phyloP scores from a whole-genome alignment of 1,284 basidiomycete genomes.

The Cutaneotrichosporon sp. region DNA sequence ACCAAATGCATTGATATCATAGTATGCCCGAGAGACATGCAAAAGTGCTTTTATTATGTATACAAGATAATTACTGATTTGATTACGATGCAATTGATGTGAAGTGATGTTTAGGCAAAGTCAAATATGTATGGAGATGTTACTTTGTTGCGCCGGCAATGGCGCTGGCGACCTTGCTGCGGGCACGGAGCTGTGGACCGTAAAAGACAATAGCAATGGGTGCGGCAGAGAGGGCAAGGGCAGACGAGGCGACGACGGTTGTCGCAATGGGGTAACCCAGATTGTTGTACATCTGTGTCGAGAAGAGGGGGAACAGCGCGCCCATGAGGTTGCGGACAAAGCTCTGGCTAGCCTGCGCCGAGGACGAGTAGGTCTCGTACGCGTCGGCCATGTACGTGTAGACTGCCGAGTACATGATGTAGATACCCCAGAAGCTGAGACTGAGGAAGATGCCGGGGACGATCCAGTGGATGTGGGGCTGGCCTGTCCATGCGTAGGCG shows the following conservation, averaged over 20 bases:
- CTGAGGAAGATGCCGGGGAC: slow-evolving; percentile 33
- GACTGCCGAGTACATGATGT: slow-evolving; percentile 38
- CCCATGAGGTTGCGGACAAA: slow-evolving; percentile 42
- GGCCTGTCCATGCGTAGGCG: slow-evolving; percentile 43
- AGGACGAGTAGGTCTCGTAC: slow-evolving; percentile 45
- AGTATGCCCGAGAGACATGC: background rate
- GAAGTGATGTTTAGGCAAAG: too few species aligned
- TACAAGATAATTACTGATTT: too few species aligned
- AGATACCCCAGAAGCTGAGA: slow-evolving; percentile 35
- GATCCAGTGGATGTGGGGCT: slow-evolving; percentile 33
- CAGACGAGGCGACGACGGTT: slow-evolving; percentile 41
- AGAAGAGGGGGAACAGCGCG: slow-evolving; percentile 42
- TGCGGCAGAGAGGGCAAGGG: slow-evolving; percentile 33
- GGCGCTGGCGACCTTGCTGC: slow-evolving; percentile 40
- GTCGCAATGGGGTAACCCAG: slow-evolving; percentile 41
- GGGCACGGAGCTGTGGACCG: slow-evolving; percentile 36
- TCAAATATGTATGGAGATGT: too few species aligned
- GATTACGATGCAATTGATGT: too few species aligned
- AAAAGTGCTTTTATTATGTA: too few species aligned
- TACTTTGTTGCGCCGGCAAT: slow-evolving; percentile 13
- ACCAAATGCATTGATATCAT: background rate
- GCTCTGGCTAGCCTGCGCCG: slow-evolving; percentile 46
- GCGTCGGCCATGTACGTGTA: slow-evolving; percentile 46
- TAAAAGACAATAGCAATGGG: slow-evolving; percentile 43
- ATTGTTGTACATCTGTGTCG: slow-evolving; percentile 36